Conservation (phyloP, 352 stramenopile genomes). For the Pythium sukuiense region DNA sequence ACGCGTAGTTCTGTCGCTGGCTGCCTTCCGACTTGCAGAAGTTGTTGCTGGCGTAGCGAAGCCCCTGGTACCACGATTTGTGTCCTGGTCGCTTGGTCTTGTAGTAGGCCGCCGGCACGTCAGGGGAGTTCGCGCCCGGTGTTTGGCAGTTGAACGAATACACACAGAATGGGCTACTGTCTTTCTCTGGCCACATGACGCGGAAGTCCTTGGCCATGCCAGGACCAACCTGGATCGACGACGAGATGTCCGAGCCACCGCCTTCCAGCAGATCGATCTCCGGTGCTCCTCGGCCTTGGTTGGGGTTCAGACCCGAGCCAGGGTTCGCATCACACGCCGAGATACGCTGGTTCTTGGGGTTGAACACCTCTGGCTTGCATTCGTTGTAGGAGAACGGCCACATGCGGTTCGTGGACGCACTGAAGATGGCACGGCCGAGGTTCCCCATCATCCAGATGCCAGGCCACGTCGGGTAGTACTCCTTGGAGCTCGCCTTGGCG, state of each 20-base stretch:
- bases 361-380: slow-evolving; percentile 73
- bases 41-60: slow-evolving; percentile 51
- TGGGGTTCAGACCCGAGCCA: slow-evolving; percentile 89
- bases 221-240: slow-evolving; percentile 82
- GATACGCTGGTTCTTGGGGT: slow-evolving; percentile 55
- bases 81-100: slow-evolving; percentile 29
- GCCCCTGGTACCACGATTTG: slow-evolving; percentile 60
- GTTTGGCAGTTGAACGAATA: slow-evolving; percentile 39
- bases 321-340: slow-evolving; percentile 89
- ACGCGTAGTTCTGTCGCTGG: slow-evolving; percentile 5
- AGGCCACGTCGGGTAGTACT: no score
- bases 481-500: not conserved
- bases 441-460: no score
- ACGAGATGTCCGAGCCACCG: slow-evolving; percentile 68
- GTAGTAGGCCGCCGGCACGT: slow-evolving; percentile 38
- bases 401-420: no score
- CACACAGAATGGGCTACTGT: slow-evolving; percentile 21
- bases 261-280: slow-evolving; percentile 96
- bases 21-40: slow-evolving; percentile 29
- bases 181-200: slow-evolving; percentile 42
- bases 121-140: slow-evolving; percentile 35
- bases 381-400: slow-evolving; percentile 95
- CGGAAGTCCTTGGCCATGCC: slow-evolving; percentile 55
- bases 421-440: no score
- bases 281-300: no score